Percentiles rank a stretch among this genome's conserved stretches.
Conservation (phyloP, 2,329 filamentous ascomycete genomes). For the Cercospora sesami region DNA sequence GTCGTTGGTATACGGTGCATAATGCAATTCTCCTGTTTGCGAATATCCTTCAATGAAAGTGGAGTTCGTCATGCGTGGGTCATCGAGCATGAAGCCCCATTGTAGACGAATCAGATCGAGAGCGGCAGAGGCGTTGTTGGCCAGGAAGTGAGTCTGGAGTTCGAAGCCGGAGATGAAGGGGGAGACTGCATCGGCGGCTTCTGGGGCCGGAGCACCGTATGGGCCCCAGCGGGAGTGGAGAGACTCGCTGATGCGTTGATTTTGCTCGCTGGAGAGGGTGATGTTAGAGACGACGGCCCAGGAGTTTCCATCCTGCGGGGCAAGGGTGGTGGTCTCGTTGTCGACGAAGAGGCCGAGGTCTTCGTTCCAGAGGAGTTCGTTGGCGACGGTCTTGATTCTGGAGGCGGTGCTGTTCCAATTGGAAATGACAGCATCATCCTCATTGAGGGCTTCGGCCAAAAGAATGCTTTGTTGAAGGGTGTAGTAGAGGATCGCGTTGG, state of each 20-base stretch:
- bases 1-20: constrained; percentile 53
- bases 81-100: constrained; percentile 58
- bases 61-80: constrained; percentile 55
- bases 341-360: constrained; percentile 39
- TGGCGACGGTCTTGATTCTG: constrained; percentile 53
- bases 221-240: constrained; percentile 44
- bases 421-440: constrained; percentile 44
- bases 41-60: constrained; percentile 56
- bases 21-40: constrained; percentile 49
- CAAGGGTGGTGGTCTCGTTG: constrained; percentile 45
- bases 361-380: constrained; percentile 41
- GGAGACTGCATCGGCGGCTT: constrained; percentile 50
- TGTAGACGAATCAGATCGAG: constrained; percentile 49
- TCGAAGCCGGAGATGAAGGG: constrained; percentile 53
- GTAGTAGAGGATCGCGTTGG: constrained; percentile 51
- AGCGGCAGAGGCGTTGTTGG: constrained; percentile 42
- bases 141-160: constrained; percentile 48
- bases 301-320: constrained; percentile 50
- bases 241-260: constrained; percentile 36
- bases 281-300: constrained; percentile 46
- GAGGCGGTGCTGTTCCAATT: constrained; percentile 42
- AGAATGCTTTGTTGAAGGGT: constrained; percentile 55
- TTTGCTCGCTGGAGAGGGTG: constrained; percentile 37
- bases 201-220: constrained; percentile 50
- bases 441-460: constrained; percentile 52